These are phyloP conservation scores for Xerocomellus dryophilus DNA, from an alignment of 768 basidiomycete genomes.

Conservation along the genomic window DNA sequence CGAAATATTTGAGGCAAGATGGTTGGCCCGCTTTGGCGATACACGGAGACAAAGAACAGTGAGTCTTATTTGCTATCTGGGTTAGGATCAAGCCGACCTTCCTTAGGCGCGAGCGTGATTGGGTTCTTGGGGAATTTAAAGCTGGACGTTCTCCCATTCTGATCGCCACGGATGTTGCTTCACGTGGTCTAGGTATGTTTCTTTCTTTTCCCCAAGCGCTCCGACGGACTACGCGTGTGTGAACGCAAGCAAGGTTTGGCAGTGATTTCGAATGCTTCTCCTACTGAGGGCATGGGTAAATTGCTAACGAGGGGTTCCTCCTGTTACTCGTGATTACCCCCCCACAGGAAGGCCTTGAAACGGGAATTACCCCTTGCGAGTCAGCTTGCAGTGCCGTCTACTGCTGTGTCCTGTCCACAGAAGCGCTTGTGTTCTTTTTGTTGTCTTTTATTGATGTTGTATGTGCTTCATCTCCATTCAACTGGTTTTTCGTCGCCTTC, in stretches of 20 bases:
- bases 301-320: conserved; percentile 17
- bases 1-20: conserved; percentile 95
- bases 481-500: conserved; percentile 10
- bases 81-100: neutral
- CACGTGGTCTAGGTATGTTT: conserved; percentile 98
- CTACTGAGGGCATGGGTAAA: conserved; percentile 20
- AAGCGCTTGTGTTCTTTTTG: conserved; percentile 32
- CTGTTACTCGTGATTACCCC: conserved; percentile 25
- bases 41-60: conserved; percentile 99
- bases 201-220: conserved; percentile 35
- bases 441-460: conserved; percentile 34
- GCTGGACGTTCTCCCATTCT: conserved; percentile 95
- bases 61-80: conserved; percentile 32
- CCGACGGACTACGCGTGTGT: conserved; percentile 30
- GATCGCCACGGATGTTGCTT: conserved; percentile 98
- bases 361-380: neutral
- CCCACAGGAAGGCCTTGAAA: conserved; percentile 27
- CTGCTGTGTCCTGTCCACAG: conserved; percentile 27
- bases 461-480: conserved; percentile 32
- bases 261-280: conserved; percentile 24
- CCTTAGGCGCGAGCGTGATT: conserved; percentile 90
- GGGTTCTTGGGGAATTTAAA: conserved; percentile 98
- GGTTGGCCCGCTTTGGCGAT: conserved; percentile 99
- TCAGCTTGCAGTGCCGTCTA: no score
- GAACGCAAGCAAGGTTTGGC: conserved; percentile 31